Conservation (phyloP, 2,329 filamentous ascomycete genomes). For the Tolypocladium guangdongense region DNA sequence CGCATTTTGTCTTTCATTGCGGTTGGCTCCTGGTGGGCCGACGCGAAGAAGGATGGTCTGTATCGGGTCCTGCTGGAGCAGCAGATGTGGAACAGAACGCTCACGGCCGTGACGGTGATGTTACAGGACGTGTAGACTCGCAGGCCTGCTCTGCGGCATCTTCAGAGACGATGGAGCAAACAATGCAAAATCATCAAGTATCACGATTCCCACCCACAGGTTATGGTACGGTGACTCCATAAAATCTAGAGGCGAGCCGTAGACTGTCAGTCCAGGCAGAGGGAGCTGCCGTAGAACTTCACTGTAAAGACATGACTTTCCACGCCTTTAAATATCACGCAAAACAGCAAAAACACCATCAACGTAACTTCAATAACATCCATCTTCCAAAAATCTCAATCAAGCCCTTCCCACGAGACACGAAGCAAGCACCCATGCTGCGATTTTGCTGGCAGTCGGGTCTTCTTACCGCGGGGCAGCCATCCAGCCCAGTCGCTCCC, state of each 20-base stretch:
- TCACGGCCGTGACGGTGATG: background rate
- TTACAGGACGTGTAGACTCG: background rate
- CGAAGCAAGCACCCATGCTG: background rate
- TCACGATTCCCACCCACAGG: background rate
- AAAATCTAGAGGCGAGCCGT: background rate
- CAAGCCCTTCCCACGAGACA: background rate
- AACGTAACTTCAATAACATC: no score
- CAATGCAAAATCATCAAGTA: background rate
- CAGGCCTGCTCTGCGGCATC: background rate
- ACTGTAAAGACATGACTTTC: background rate
- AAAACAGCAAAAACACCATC: no score
- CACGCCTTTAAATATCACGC: no score
- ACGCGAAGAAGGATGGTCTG: slow-evolving; percentile 30
- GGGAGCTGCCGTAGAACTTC: background rate
- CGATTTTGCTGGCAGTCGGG: background rate
- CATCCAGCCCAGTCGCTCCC: slow-evolving; percentile 1
- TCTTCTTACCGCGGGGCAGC: slow-evolving; percentile 23
- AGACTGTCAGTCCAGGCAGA: background rate
- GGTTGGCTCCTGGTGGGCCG: slow-evolving; percentile 18
- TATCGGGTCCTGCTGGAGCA: no score
- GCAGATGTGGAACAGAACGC: background rate
- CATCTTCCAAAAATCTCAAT: background rate
- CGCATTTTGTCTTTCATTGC: slow-evolving; percentile 30
- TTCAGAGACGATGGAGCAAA: background rate
- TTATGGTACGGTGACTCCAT: background rate